Evolutionary conservation across 495 filamentous ascomycete genomes (phyloP).

Genomic region (Penicillium egyptiacum): DNA sequence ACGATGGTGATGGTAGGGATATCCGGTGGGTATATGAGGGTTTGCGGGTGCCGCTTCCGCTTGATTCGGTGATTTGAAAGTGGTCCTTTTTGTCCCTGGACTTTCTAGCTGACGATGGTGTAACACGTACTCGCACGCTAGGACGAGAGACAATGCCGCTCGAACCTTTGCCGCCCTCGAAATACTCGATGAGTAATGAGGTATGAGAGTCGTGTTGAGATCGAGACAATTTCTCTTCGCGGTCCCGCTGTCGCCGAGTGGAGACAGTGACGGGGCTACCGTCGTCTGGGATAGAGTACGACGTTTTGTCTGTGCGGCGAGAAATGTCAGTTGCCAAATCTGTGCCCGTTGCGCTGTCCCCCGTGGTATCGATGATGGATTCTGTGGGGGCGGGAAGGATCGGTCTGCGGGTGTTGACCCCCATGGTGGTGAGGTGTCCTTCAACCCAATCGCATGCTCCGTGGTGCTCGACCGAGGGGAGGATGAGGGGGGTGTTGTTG

Average conservation of each 20-base stretch:
- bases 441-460: conserved; percentile 40
- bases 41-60: conserved; percentile 56
- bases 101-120: conserved; percentile 67
- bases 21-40: conserved; percentile 66
- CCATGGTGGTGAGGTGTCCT: conserved; percentile 56
- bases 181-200: conserved; percentile 96
- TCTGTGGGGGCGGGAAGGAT: conserved; percentile 78
- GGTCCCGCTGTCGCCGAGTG: conserved; percentile 61
- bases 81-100: conserved; percentile 57
- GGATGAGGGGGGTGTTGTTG: conserved; percentile 16
- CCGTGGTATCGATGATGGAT: conserved; percentile 63
- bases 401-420: conserved; percentile 66
- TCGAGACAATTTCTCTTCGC: conserved; percentile 50
- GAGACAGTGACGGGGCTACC: conserved; percentile 87
- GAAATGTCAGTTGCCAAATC: conserved; percentile 79
- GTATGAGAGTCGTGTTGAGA: conserved; percentile 72
- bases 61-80: conserved; percentile 77
- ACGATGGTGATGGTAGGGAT: conserved; percentile 53
- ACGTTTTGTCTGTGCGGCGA: conserved; percentile 74
- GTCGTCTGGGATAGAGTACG: conserved; percentile 93
- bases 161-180: conserved; percentile 77
- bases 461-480: conserved; percentile 9
- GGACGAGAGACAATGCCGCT: conserved; percentile 65
- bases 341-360: conserved; percentile 60
- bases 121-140: conserved; percentile 93